Evolutionary conservation across 139 green algal species (phyloP), one percentile per base, ranked within the genome.

Genomic region (Chlorella ohadii): DNA sequence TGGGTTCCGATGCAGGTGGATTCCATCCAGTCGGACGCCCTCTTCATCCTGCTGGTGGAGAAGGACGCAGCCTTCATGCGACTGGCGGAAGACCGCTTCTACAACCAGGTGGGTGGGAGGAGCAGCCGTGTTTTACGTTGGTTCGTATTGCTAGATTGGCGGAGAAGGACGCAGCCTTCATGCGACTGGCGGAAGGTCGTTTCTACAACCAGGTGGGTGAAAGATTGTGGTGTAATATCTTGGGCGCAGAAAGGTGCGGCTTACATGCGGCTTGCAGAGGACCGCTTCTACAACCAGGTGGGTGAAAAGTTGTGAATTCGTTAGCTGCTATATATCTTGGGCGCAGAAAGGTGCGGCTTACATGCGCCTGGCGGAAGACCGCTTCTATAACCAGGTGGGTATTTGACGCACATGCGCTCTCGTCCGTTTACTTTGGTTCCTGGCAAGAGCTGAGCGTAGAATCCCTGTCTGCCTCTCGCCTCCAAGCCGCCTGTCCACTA

Each of bases 41-140:
- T 93, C 79, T 98, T 99, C 89, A 98, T 99, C 76, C 89, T 99
- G 89, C 88, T 99, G 82, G 96, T 99, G 67, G 96, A 99, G 91
- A 99, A 99, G 92, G 96, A 99, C 80, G 96, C 96, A 2, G 96
- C 96, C 20, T 99, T 98, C 91, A 98, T 98, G 95, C 94, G 96
- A 5, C 93, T 99, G 44, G 96, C 96, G 4, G 96, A 98, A 85
- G 95, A 98, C 88, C 81, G 96, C 12, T 99, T 99, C 88, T 99
- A 99, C 93, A 98, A 98, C 85, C 94, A 59, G 51, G 51, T 11
- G 11, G 11, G 44, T 16, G 11, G 6, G 44, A 55, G n/a, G n/a
- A n/a, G n/a, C n/a, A n/a, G n/a, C n/a, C n/a, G n/a, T n/a, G n/a
- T n/a, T n/a, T n/a, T n/a, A n/a, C n/a, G n/a, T n/a, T n/a, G n/a